phyloP scores from a whole-genome alignment of 495 filamentous ascomycete species.

The Daldinia loculata region DNA sequence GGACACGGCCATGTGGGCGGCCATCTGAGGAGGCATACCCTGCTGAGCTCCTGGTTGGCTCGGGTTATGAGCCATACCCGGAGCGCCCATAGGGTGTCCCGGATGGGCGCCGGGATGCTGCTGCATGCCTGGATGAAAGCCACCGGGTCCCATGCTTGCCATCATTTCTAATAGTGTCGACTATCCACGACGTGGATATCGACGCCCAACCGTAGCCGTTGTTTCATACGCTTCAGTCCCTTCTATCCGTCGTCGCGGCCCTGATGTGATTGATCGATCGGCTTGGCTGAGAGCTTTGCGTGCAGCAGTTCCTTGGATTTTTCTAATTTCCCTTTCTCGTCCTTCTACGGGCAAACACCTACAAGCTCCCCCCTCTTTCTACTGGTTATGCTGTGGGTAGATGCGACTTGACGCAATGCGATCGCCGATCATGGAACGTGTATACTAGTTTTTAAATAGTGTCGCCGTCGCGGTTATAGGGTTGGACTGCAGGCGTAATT shows the following conservation, averaged over 20 bases:
- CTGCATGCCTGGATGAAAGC: constrained; percentile 75
- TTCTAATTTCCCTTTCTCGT: constrained; percentile 3
- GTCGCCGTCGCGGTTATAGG: constrained; percentile 18
- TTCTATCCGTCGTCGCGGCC: constrained; percentile 13
- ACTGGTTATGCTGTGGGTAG: not conserved
- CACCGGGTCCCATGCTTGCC: constrained; percentile 72
- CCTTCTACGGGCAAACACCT: not conserved
- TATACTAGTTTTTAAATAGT: not conserved
- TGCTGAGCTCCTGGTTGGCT: constrained; percentile 73
- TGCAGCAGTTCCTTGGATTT: not conserved
- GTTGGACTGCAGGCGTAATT: constrained; percentile 17
- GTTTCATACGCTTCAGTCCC: constrained; percentile 55
- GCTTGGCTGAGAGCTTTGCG: constrained; percentile 3
- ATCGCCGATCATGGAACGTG: constrained; percentile 18
- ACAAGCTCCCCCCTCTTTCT: constrained; percentile 11
- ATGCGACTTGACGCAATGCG: constrained; percentile 25
- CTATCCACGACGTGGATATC: constrained; percentile 62
- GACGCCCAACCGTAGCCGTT: constrained; percentile 48
- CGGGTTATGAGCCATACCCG: constrained; percentile 64
- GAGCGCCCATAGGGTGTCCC: constrained; percentile 77
- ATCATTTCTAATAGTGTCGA: constrained; percentile 64
- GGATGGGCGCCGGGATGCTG: constrained; percentile 77
- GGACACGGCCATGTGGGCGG: constrained; percentile 83
- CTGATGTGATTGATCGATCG: constrained; percentile 31
- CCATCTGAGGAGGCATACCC: constrained; percentile 74